These are phyloP conservation scores for Hypoxylon subgilvum DNA, from an alignment of 495 filamentous ascomycete genomes.

Conservation along the genomic window DNA sequence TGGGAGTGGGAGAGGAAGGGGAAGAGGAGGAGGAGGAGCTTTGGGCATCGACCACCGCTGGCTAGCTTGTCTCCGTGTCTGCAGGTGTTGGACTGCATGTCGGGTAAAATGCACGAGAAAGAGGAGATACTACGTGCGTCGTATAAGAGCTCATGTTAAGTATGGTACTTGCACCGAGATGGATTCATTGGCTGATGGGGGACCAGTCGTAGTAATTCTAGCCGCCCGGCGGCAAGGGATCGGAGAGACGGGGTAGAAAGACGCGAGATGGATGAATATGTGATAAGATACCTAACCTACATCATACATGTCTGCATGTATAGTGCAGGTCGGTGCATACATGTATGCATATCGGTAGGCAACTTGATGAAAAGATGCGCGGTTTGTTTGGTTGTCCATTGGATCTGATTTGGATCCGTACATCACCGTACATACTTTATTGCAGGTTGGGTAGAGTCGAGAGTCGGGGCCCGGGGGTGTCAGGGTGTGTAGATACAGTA, in stretches of 20 bases:
- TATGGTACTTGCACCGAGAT: slow-evolving; percentile 14
- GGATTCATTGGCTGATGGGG: slow-evolving; percentile 25
- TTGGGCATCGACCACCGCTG: slow-evolving; percentile 34
- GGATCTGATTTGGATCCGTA: no score
- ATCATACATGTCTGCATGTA: background rate
- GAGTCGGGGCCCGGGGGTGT: no score
- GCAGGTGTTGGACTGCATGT: slow-evolving; percentile 35
- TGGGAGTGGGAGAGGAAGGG: no score
- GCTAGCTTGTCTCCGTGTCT: slow-evolving; percentile 2
- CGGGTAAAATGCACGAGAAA: slow-evolving; percentile 37
- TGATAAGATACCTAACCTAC: background rate
- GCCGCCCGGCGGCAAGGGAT: slow-evolving; percentile 29
- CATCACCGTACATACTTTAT: no score
- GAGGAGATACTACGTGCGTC: background rate
- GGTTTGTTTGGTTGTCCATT: no score
- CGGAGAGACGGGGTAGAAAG: slow-evolving; percentile 31
- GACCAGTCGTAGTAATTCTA: slow-evolving; percentile 37
- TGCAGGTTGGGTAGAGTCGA: no score
- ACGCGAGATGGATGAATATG: slow-evolving; percentile 27
- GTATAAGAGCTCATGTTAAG: background rate
- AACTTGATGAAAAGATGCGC: no score
- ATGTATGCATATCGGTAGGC: no score
- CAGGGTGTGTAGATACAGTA: no score
- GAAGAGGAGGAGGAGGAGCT: background rate
- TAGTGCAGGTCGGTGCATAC: no score